phyloP scores from a whole-genome alignment of 1,284 basidiomycete genomes.

The Malassezia yamatoensis region DNA sequence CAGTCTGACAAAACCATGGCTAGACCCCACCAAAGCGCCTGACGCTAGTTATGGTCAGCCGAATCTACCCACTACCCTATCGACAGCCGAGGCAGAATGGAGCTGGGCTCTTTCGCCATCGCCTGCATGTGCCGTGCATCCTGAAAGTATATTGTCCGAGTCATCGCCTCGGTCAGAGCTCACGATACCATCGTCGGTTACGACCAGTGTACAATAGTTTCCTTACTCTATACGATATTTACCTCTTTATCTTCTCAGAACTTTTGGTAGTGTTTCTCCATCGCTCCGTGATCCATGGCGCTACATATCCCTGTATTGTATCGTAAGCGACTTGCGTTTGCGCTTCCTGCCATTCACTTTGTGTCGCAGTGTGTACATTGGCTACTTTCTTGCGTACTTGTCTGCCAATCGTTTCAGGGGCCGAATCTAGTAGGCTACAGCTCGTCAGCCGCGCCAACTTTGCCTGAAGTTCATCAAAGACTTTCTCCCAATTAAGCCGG shows the following conservation, averaged over 20 bases:
- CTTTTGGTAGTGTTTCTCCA: not conserved
- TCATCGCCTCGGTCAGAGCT: not conserved
- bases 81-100: constrained; percentile 9
- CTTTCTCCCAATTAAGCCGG: constrained; percentile 1
- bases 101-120: constrained; percentile 6
- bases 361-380: not conserved
- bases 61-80: not conserved
- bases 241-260: not conserved
- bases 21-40: too few relatives aligned
- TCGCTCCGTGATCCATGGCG: not conserved
- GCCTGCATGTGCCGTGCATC: too few relatives aligned
- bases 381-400: not conserved
- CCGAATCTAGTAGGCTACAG: not conserved
- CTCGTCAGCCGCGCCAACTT: not conserved
- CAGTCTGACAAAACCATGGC: not conserved
- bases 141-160: too few relatives aligned
- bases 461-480: not conserved
- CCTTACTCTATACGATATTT: not conserved
- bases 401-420: constrained; percentile 6
- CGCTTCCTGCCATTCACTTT: not conserved
- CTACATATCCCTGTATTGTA: not conserved
- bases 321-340: not conserved
- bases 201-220: constrained; percentile 1
- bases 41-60: too few relatives aligned
- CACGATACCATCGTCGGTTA: not conserved